Evolutionary conservation across 2,329 filamentous ascomycete genomes (phyloP).

Genomic region (Verticillium nubilum): DNA sequence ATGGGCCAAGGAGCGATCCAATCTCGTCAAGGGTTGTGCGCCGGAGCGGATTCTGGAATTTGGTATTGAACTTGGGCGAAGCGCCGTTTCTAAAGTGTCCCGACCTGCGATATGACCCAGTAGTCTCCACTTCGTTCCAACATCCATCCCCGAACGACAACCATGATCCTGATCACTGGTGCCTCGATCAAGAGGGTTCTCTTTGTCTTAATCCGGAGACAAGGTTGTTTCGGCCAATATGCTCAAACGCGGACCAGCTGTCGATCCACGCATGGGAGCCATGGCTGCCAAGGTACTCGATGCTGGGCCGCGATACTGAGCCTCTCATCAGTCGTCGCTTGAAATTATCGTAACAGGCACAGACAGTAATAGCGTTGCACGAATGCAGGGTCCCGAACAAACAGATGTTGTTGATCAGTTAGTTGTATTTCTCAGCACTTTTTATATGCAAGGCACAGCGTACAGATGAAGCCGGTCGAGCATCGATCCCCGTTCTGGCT

Average conservation of each 20-base stretch:
- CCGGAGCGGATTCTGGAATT: not conserved
- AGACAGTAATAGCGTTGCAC: not conserved
- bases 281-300: not conserved
- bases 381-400: not conserved
- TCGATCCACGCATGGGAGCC: not conserved
- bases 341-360: not conserved
- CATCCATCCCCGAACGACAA: not conserved
- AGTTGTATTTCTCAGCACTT: not conserved
- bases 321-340: not conserved
- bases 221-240: not conserved
- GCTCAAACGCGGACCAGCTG: not conserved
- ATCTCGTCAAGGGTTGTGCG: not conserved
- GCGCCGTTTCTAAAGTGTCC: not conserved
- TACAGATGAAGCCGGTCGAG: not conserved
- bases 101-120: not conserved
- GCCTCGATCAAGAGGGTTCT: not conserved
- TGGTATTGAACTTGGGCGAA: not conserved
- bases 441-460: not conserved
- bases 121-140: not conserved
- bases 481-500: not conserved
- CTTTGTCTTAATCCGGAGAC: not conserved
- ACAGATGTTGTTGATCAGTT: not conserved
- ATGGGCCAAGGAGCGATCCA: not conserved
- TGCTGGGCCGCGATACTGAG: not conserved
- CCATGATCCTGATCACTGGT: not conserved